Evolutionary conservation across 805 yeast genomes (phyloP), one percentile per base, ranked within the genome.

Genomic region (Teunomyces funiuensis): DNA sequence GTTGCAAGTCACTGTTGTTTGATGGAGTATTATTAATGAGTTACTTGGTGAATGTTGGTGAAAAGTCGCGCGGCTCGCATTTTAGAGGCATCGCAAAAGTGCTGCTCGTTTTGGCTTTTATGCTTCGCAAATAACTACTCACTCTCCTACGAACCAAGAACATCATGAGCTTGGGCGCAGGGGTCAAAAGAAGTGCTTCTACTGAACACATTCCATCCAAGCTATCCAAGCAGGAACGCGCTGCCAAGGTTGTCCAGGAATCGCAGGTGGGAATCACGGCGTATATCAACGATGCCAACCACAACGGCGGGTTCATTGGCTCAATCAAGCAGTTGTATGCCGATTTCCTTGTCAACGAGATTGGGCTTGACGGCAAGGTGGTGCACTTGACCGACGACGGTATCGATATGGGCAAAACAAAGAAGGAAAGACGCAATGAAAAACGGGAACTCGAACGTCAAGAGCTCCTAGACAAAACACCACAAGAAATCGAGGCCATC

Each of bases 341-440:
- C 9, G 99, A 93, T 60, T 93, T 93, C 60, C 74, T 88, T 57
- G 99, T 93, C 33, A 88, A 89, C 62, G 99, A 93, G 62, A 84
- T 93, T 42, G 84, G 74, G 45, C 52, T 65, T 22, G 65, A 77
- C 16, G 95, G 87, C 1, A 64, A 77, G 2, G 96, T 89, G 2
- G 76, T 90, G 9, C 90, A 83, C 59, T 70, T 93, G 46, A 59
- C 66, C 7, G 96, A 90, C 54, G 77, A 80, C 40, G 97, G 97
- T 4, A 67, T 84, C 33, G 70, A 73, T 36, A 41, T 63, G 36
- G 74, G 74, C 5, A 60, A 62, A 36, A 61, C 71, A 40, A 73
- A 65, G 63, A 74, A 72, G 61, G 80, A 69, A 52, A 69, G 72
- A 53, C 73, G 71, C 53, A 57, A 61, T 49, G 78, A 68, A 52